Evolutionary conservation across 345 rosid species (phyloP), one percentile per base, ranked within the genome.

Genomic region (Pistacia atlantica): DNA sequence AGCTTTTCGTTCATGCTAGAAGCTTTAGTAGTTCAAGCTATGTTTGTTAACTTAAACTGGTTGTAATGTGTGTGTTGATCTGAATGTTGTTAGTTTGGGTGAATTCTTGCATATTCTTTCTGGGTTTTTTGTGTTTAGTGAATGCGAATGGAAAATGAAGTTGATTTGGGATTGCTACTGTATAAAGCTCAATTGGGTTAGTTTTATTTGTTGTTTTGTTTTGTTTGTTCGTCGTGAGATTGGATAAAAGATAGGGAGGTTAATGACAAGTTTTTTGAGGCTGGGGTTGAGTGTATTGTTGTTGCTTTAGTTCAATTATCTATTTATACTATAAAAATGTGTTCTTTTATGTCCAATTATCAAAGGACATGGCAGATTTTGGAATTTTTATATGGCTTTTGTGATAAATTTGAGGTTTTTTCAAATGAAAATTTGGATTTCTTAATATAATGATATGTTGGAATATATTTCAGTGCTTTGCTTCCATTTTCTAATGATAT

Each of bases 1-100:
- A 25, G 31, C 63, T 72, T 57, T 38, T 60, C 20, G 62, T 49
- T 45, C 72, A 37, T 52, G 48, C 33, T 45, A 69, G 61, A 48
- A 57, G 18, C 68, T 72, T 18, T 31, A 12, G 42, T 25, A 25
- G 25, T 72, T 60, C 65, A 22, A 71, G 25, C 33, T 73, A 62
- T 25, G n/a, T 22, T 28, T 58, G 12, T 20, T 58, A 6, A 22
- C n/a, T 38, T 20, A 4, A 72, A 14, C 10, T 59, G 33, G 22
- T 49, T 20, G 18, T n/a, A 48, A 46, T 59, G 31, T 62, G 48
- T 18, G 5, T 62, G 45, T 63, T 25, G 25, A 25, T 25, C 25
- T 5, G 5, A 18, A 11, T 25, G 33, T 3, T 31, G 31, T 9
- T 45, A 8, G 5, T 59, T 45, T 45, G 4, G 37, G 4, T 60